Percentiles rank a stretch among this genome's conserved stretches.
These are phyloP conservation scores for Aspergillus quadrilineatus DNA, from an alignment of 2,329 filamentous ascomycete genomes.

Conservation along the genomic window DNA sequence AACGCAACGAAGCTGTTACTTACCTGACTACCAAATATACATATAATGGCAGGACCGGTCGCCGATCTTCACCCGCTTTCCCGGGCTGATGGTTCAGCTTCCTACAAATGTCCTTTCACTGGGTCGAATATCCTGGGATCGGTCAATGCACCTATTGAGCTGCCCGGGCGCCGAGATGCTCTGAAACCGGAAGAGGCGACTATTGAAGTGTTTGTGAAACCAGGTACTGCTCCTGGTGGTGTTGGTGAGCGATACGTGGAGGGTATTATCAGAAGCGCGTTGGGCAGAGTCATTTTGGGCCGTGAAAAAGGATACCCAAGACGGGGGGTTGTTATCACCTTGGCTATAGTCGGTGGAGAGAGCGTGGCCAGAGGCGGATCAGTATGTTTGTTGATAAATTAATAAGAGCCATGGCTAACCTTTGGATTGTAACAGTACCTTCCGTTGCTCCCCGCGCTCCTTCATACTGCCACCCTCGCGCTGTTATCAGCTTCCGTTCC, in stretches of 20 bases:
- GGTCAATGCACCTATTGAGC: slow-evolving; percentile 91
- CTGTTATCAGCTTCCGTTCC: slow-evolving; percentile 81
- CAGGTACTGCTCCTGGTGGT: slow-evolving; percentile 80
- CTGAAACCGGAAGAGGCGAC: slow-evolving; percentile 88
- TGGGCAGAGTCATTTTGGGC: slow-evolving; percentile 43
- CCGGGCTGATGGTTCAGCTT: slow-evolving; percentile 43
- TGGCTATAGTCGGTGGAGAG: slow-evolving; percentile 41
- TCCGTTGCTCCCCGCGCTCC: slow-evolving; percentile 72
- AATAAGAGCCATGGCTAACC: no score
- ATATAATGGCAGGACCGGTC: slow-evolving; percentile 36
- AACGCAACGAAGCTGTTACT: not conserved
- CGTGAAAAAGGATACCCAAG: slow-evolving; percentile 43
- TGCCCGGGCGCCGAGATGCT: slow-evolving; percentile 69
- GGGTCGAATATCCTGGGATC: slow-evolving; percentile 81
- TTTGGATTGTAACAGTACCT: slow-evolving; percentile 60
- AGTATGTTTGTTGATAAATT: no score
- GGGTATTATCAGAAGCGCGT: slow-evolving; percentile 44
- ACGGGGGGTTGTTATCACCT: slow-evolving; percentile 44
- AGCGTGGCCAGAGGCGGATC: slow-evolving; percentile 25
- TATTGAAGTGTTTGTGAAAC: slow-evolving; percentile 86
- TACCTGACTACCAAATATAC: not conserved
- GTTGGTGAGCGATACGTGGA: slow-evolving; percentile 81
- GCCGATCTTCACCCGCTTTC: slow-evolving; percentile 34
- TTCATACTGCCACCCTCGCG: slow-evolving; percentile 76
- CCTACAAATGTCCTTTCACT: slow-evolving; percentile 41